These are phyloP conservation scores for Gracilaria domingensis DNA, from an alignment of 23 red algal species.

Conservation along the genomic window DNA sequence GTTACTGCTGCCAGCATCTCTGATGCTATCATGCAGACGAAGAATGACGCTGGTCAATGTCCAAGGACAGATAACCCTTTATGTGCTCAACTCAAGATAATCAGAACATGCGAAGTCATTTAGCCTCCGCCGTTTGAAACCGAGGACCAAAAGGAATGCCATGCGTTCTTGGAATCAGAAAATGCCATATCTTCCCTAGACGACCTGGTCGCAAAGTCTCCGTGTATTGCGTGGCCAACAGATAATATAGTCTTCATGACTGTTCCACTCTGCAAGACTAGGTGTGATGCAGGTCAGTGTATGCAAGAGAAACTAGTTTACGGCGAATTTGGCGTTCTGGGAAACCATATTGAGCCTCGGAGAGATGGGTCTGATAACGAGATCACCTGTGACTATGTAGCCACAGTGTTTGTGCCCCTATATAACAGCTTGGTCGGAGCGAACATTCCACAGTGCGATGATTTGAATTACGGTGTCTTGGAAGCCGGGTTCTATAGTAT, in stretches of 20 bases:
- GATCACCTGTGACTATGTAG: background rate
- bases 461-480: background rate
- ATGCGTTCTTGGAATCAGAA: background rate
- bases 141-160: background rate
- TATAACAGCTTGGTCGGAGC: background rate
- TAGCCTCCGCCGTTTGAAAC: background rate
- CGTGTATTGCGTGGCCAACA: background rate
- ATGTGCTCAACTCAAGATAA: background rate
- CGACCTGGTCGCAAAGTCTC: background rate
- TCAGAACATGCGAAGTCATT: background rate
- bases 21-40: conserved; percentile 9
- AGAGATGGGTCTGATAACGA: background rate
- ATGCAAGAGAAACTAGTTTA: background rate
- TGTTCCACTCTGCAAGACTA: background rate
- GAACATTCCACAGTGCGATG: background rate
- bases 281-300: background rate
- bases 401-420: background rate
- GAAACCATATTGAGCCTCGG: background rate
- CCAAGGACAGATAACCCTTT: background rate
- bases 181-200: background rate
- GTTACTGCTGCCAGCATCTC: background rate
- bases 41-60: background rate
- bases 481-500: background rate
- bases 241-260: background rate
- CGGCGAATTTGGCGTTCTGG: background rate